Evolutionary conservation across 225 moss, liverwort and hornwort genomes (phyloP).

Genomic region (Bryum argenteum): DNA sequence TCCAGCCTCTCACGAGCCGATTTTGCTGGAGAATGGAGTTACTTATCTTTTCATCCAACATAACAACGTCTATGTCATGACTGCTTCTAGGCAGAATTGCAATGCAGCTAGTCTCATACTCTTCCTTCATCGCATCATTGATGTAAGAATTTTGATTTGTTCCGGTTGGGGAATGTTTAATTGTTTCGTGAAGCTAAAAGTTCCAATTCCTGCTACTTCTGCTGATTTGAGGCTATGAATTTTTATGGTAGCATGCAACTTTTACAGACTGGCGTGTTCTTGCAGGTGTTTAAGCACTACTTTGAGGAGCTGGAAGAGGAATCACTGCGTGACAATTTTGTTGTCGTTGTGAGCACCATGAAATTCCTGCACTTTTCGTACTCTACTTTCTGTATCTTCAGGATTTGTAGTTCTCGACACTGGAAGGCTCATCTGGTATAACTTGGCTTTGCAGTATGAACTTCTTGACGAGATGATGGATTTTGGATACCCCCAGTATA

Average conservation of each 20-base stretch:
- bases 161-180: background rate
- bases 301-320: conserved; percentile 95
- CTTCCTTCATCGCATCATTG: conserved; percentile 88
- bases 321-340: conserved; percentile 92
- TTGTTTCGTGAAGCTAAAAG: conserved; percentile 8
- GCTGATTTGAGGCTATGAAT: background rate
- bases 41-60: conserved; percentile 93
- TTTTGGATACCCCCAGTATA: conserved; percentile 92
- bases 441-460: conserved; percentile 68
- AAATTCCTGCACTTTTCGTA: background rate
- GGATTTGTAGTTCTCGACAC: background rate
- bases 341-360: conserved; percentile 81
- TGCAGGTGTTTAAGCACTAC: conserved; percentile 89
- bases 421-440: conserved; percentile 19
- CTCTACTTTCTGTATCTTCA: background rate
- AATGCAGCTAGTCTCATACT: conserved; percentile 93
- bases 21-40: conserved; percentile 74
- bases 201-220: background rate
- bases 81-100: conserved; percentile 89
- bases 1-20: conserved; percentile 83
- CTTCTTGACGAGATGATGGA: conserved; percentile 97
- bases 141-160: conserved; percentile 44
- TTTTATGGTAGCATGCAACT: background rate
- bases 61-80: conserved; percentile 95
- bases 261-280: background rate